Conservation (phyloP, 2,329 filamentous ascomycete species). For the Pseudogymnoascus sp. region DNA sequence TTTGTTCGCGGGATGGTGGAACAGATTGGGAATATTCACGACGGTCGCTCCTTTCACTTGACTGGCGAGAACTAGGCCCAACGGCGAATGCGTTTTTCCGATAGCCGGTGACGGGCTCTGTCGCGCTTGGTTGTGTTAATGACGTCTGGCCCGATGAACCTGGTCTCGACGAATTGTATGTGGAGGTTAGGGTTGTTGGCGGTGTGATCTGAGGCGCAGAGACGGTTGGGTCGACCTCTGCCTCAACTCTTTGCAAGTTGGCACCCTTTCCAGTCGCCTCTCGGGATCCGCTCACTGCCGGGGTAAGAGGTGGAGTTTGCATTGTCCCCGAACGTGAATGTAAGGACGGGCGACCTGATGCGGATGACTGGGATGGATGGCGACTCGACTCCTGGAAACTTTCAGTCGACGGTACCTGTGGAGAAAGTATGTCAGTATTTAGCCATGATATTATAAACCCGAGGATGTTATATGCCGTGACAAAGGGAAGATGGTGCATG, state of each 20-base stretch:
- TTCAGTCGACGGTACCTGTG: slow-evolving; percentile 53
- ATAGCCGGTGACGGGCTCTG: neutral
- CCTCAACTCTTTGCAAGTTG: slow-evolving; percentile 31
- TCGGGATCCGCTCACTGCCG: slow-evolving; percentile 63
- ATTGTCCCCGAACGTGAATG: slow-evolving; percentile 61
- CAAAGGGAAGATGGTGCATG: slow-evolving; percentile 21
- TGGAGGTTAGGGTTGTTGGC: slow-evolving; percentile 40
- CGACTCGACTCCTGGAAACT: slow-evolving; percentile 54
- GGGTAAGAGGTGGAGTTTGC: slow-evolving; percentile 84
- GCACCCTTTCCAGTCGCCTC: slow-evolving; percentile 37
- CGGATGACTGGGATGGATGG: slow-evolving; percentile 55
- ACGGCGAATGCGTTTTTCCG: slow-evolving; percentile 23
- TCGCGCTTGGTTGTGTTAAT: slow-evolving; percentile 12
- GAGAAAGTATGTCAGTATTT: slow-evolving; percentile 17
- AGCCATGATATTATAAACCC: neutral
- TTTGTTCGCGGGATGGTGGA: slow-evolving; percentile 53
- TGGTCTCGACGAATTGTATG: slow-evolving; percentile 29
- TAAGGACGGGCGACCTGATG: slow-evolving; percentile 56
- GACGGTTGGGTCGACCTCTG: slow-evolving; percentile 37
- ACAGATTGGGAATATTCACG: slow-evolving; percentile 39
- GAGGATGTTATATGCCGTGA: neutral
- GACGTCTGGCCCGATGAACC: slow-evolving; percentile 27
- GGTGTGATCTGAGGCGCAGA: slow-evolving; percentile 65
- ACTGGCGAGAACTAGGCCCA: slow-evolving; percentile 19
- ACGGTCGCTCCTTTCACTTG: neutral